phyloP scores from a whole-genome alignment of 495 filamentous ascomycete species.

The Xylaria longipes region DNA sequence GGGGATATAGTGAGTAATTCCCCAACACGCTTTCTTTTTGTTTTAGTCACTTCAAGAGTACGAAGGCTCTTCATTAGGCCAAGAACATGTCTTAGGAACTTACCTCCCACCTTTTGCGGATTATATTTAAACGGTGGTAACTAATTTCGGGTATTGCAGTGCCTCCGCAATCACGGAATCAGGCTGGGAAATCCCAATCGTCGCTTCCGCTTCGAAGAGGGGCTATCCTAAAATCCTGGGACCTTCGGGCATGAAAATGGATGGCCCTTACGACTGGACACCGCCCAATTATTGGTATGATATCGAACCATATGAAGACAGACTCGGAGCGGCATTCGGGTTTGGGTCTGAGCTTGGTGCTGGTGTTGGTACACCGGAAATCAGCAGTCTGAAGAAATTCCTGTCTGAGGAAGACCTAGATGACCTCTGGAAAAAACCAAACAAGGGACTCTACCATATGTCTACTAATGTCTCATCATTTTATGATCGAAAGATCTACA shows the following conservation, averaged over 20 bases:
- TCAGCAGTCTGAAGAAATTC: constrained; percentile 61
- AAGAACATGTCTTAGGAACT: neutral
- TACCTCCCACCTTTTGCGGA: neutral
- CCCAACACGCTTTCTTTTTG: neutral
- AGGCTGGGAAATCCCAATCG: constrained; percentile 64
- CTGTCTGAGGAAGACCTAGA: constrained; percentile 57
- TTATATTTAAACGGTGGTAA: neutral
- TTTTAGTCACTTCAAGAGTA: neutral
- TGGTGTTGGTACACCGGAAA: constrained; percentile 67
- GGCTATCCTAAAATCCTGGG: constrained; percentile 59
- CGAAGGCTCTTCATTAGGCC: neutral
- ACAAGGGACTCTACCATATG: constrained; percentile 66
- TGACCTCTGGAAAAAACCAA: constrained; percentile 60
- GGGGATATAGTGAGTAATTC: constrained; percentile 45
- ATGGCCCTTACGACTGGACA: constrained; percentile 72
- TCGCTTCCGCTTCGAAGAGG: constrained; percentile 62
- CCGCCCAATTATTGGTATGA: constrained; percentile 70
- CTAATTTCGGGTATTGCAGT: neutral
- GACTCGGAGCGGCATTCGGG: constrained; percentile 63
- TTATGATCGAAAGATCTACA: constrained; percentile 62
- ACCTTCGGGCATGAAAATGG: constrained; percentile 69
- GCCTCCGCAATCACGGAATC: constrained; percentile 52
- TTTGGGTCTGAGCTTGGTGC: constrained; percentile 68
- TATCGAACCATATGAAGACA: constrained; percentile 42
- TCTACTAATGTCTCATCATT: constrained; percentile 60